Evolutionary conservation across 352 stramenopile species (phyloP), one percentile per base, ranked within the genome.

Genomic region (Globisporangium viniferum): DNA sequence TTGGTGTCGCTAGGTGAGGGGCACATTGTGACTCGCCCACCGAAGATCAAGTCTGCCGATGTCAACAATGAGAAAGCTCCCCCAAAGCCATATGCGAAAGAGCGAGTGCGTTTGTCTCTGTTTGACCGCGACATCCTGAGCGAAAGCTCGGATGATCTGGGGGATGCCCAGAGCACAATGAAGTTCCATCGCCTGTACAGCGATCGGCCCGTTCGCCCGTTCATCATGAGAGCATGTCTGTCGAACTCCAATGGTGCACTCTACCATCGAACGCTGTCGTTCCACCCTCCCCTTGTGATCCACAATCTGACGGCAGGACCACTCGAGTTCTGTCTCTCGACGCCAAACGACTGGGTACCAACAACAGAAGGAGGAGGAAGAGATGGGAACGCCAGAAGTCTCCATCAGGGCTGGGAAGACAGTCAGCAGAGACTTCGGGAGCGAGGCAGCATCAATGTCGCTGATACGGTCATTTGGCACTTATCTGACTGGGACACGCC

Each of bases 391-490:
- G 78, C 75, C 35, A 64, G 75, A 33, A 81, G 63, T 15, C 66
- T 84, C 33, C 89, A 79, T 62, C 63, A 80, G 33, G 81, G 81
- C 3, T 95, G 84, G 84, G 87, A 95, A 80, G 87, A 87, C 55
- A 79, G 74, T 10, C 79, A 93, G 53, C 87, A 95, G 71, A 76
- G 87, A 61, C 72, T 95, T 46, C 84, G 87, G 18, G 87, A 95
- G 65, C 82, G 85, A 60, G 87, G 85, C n/a, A 89, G 67, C 8
- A 91, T 96, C 39, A 84, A 85, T 58, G 73, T 93, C 22, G 89
- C 86, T 0, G 87, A 94, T 59, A 92, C 82, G 1, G 76, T 94
- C 9, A 77, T 92, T 49, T 96, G 88, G 86, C 89, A 96, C 77
- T 72, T 94, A 27, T 95, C 81, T 31, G 84, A 90, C 63, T 85